These are phyloP conservation scores for Guyanaporus albipodus DNA, from an alignment of 768 basidiomycete species.

Conservation along the genomic window DNA sequence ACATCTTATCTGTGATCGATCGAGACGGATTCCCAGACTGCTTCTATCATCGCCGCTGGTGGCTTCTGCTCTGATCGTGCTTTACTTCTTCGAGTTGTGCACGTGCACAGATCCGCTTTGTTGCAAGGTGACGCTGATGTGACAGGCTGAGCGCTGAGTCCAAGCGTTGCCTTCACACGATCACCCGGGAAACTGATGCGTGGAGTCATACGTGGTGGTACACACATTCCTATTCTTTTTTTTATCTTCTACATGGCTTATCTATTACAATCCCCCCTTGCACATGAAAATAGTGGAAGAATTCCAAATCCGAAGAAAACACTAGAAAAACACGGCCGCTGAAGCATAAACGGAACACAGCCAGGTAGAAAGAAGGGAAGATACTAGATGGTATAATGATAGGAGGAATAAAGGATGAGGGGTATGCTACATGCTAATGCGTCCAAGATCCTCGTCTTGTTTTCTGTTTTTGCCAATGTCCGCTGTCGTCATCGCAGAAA, in stretches of 20 bases:
- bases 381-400: constrained; percentile 24
- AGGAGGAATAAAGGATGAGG: constrained; percentile 13
- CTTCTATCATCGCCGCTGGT: no score
- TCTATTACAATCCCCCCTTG: constrained; percentile 15
- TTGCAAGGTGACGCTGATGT: not conserved
- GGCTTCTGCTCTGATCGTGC: no score
- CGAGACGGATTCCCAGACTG: no score
- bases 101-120: constrained; percentile 3
- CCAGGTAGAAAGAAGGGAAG: no score
- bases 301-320: constrained; percentile 2
- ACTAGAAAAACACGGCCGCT: not conserved
- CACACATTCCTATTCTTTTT: constrained; percentile 10
- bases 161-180: not conserved
- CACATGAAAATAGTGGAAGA: not conserved
- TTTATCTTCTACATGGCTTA: constrained; percentile 17
- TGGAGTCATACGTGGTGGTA: not conserved
- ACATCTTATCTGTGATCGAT: constrained; percentile 3
- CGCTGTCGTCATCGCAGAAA: constrained; percentile 2
- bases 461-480: constrained; percentile 19
- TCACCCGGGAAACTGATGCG: constrained; percentile 7
- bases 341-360: not conserved
- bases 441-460: constrained; percentile 11
- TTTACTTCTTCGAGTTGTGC: not conserved
- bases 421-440: constrained; percentile 22
- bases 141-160: no score